phyloP scores from a whole-genome alignment of 352 stramenopile genomes.

The Pelagophyceae sp. region DNA sequence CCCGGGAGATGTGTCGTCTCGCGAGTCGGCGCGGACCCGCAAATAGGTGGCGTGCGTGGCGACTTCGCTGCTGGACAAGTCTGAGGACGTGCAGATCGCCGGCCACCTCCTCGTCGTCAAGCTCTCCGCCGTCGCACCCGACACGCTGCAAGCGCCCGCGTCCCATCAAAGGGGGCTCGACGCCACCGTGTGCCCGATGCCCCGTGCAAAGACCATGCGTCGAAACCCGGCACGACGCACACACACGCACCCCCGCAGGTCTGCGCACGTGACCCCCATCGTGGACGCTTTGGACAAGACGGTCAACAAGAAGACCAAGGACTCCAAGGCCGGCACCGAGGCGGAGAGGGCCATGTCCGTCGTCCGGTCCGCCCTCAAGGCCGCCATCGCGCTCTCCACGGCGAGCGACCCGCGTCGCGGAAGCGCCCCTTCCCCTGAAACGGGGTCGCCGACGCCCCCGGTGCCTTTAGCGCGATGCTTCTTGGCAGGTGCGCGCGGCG shows the following conservation, averaged over 20 bases:
- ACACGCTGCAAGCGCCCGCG: background rate
- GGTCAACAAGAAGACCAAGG: slow-evolving; percentile 84
- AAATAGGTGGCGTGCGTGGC: slow-evolving; percentile 1
- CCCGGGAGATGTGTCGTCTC: too few relatives aligned
- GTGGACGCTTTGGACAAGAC: slow-evolving; percentile 86
- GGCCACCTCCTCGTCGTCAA: slow-evolving; percentile 92
- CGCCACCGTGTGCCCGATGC: too few relatives aligned
- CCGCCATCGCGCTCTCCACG: slow-evolving; percentile 45
- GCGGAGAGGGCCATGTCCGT: slow-evolving; percentile 89
- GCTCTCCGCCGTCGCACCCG: slow-evolving; percentile 66
- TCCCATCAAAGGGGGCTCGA: too few relatives aligned
- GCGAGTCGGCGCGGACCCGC: too few relatives aligned
- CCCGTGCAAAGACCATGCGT: too few relatives aligned
- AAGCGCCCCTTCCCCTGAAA: too few relatives aligned
- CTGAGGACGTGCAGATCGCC: slow-evolving; percentile 89
- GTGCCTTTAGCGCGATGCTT: too few relatives aligned
- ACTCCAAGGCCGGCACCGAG: slow-evolving; percentile 84
- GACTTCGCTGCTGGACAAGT: slow-evolving; percentile 55
- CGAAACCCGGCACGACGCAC: too few relatives aligned
- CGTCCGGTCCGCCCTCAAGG: slow-evolving; percentile 80
- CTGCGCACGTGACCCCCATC: slow-evolving; percentile 72
- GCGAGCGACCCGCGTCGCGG: too few relatives aligned
- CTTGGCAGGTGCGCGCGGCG: background rate
- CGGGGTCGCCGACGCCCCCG: too few relatives aligned
- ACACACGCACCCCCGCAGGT: slow-evolving; percentile 54